These are phyloP conservation scores for Wickerhamiella occidentalis DNA, from an alignment of 805 yeast species.

Conservation along the genomic window DNA sequence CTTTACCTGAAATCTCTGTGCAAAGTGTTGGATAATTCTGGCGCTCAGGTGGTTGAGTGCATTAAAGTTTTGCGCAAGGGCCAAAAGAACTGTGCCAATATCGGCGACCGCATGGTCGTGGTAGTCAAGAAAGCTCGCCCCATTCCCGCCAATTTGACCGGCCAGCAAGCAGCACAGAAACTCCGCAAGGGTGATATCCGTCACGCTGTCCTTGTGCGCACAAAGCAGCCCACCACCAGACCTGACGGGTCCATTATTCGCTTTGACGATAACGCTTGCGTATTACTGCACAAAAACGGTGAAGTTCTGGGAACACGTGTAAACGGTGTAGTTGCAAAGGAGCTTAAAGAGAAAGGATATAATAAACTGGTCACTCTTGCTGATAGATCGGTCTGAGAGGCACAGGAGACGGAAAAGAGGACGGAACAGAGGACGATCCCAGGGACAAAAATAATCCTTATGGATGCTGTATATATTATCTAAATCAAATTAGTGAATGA, in stretches of 20 bases:
- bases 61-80: slow-evolving; percentile 86
- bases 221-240: slow-evolving; percentile 66
- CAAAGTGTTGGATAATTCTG: slow-evolving; percentile 89
- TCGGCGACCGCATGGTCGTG: slow-evolving; percentile 88
- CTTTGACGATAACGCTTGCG: slow-evolving; percentile 97
- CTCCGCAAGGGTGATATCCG: slow-evolving; percentile 93
- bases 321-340: slow-evolving; percentile 80
- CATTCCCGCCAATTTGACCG: slow-evolving; percentile 53
- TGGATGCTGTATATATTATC: background rate
- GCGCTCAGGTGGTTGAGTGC: slow-evolving; percentile 90
- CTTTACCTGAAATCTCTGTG: slow-evolving; percentile 76
- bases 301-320: slow-evolving; percentile 95
- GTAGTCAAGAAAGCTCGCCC: slow-evolving; percentile 90
- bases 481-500: background rate
- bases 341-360: slow-evolving; percentile 68
- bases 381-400: slow-evolving; percentile 73
- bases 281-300: slow-evolving; percentile 76
- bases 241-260: slow-evolving; percentile 76
- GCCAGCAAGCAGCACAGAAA: slow-evolving; percentile 54
- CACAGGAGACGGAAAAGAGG: too few relatives aligned
- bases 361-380: slow-evolving; percentile 84
- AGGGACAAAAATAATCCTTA: too few relatives aligned
- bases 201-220: slow-evolving; percentile 90
- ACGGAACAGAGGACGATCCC: too few relatives aligned
- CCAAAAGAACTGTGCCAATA: slow-evolving; percentile 67